phyloP scores from a whole-genome alignment of 2,329 filamentous ascomycete genomes.

The Tolypocladium inflatum region DNA sequence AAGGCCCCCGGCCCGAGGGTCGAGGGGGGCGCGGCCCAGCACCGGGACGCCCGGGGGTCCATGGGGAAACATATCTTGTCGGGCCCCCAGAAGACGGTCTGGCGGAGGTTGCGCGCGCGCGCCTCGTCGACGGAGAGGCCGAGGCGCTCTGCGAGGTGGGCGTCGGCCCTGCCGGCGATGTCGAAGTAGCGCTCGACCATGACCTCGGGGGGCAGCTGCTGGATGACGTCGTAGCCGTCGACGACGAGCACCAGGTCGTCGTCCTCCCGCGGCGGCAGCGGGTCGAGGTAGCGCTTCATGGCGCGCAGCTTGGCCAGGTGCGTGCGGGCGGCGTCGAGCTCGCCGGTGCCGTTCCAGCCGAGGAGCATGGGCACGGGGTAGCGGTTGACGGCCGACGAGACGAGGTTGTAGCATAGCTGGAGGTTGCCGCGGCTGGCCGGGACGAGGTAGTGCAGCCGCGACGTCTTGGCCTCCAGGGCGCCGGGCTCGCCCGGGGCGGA shows the following conservation, averaged over 20 bases:
- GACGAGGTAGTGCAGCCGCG: slow-evolving; percentile 26
- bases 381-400: slow-evolving; percentile 25
- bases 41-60: slow-evolving; percentile 24
- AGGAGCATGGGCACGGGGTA: slow-evolving; percentile 28
- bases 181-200: slow-evolving; percentile 53
- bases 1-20: slow-evolving; percentile 21
- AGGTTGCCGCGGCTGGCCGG: slow-evolving; percentile 26
- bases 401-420: slow-evolving; percentile 27
- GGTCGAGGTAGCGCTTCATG: slow-evolving; percentile 23
- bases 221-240: slow-evolving; percentile 55
- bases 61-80: slow-evolving; percentile 35
- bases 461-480: slow-evolving; percentile 9
- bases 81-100: slow-evolving; percentile 32
- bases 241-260: slow-evolving; percentile 54
- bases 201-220: slow-evolving; percentile 55
- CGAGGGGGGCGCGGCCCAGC: slow-evolving; percentile 28
- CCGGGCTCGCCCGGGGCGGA: background rate
- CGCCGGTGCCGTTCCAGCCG: slow-evolving; percentile 25
- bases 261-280: slow-evolving; percentile 21
- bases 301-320: slow-evolving; percentile 30
- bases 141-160: slow-evolving; percentile 38
- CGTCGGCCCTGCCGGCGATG: slow-evolving; percentile 42
- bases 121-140: slow-evolving; percentile 24
- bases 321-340: slow-evolving; percentile 22
- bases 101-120: slow-evolving; percentile 19